phyloP scores from a whole-genome alignment of 495 filamentous ascomycete species.

The Penicillium daleae region DNA sequence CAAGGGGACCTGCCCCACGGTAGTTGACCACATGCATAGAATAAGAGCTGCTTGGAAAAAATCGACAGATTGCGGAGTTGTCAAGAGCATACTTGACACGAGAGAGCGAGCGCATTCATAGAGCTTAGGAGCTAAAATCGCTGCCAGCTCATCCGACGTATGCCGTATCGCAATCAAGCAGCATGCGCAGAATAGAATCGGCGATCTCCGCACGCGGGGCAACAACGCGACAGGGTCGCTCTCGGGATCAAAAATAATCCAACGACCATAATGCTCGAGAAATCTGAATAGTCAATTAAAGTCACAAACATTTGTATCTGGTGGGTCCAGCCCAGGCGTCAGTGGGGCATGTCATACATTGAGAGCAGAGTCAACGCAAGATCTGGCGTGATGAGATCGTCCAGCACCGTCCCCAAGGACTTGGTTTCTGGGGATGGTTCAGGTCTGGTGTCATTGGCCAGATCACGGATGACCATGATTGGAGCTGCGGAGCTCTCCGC shows the following conservation, averaged over 20 bases:
- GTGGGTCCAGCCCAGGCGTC: background rate
- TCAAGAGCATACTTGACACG: constrained; percentile 37
- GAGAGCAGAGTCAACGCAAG: constrained; percentile 27
- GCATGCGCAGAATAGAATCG: constrained; percentile 45
- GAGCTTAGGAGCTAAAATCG: constrained; percentile 40
- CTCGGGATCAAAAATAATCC: constrained; percentile 43
- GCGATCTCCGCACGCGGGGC: constrained; percentile 36
- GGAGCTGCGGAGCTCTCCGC: constrained; percentile 36
- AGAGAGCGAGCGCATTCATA: constrained; percentile 44
- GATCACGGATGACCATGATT: constrained; percentile 40
- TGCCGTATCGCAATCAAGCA: constrained; percentile 51
- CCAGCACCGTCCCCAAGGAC: constrained; percentile 18
- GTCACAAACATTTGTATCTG: background rate
- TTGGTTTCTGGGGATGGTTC: constrained; percentile 29
- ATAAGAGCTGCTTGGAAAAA: constrained; percentile 52
- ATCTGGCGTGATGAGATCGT: constrained; percentile 29
- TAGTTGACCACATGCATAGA: constrained; percentile 52
- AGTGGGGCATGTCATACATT: constrained; percentile 25
- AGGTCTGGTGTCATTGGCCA: constrained; percentile 37
- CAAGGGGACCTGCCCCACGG: constrained; percentile 49
- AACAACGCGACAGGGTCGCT: constrained; percentile 31
- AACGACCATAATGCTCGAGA: constrained; percentile 45
- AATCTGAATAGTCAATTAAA: constrained; percentile 17
- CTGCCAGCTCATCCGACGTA: constrained; percentile 42
- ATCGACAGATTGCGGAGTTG: constrained; percentile 44